Evolutionary conservation across 1,284 basidiomycete species (phyloP), one percentile per base, ranked within the genome.

Genomic region (Fomes fomentarius): DNA sequence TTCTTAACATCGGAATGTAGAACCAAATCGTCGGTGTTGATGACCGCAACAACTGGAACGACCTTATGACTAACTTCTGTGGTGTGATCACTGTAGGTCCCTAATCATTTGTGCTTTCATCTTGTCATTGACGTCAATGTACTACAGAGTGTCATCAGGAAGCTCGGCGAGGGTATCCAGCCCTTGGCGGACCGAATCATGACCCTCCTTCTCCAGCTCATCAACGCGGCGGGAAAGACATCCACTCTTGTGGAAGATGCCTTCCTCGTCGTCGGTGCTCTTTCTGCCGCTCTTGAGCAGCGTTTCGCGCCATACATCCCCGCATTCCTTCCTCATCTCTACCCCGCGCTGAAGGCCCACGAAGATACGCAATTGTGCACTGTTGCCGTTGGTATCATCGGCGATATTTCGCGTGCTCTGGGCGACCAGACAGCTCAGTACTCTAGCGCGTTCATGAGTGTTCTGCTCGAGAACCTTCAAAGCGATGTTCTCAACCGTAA

Each of bases 11-110:
- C 17, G 1, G 53, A 7, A 44, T 47, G 15, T 71, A 96, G 84
- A 92, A 91, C 72, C 96, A 99, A 76, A 91, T 99, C 48, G 79
- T 99, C 41, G 97, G 96, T 47, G 81, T 90, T 39, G 96, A 99
- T 73, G 96, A 99, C 71, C 87, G 94, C 62, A 96, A 96, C 75
- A 99, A 98, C 78, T 98, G 96, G 94, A 96, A 96, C 69, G 96
- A 99, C 72, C 80, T 99, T 38, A 96, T 98, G 73, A 91, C 93
- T 74, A 97, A 96, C 74, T 84, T 98, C 66, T 98, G 95, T 74
- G 89, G 90, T 57, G 91, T 97, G 43, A 79, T 94, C 53, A 91
- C 93, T 50, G 92, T 93, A 66, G 68, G 89, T 77, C 15, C 31
- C n/a, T 51, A 40, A 38, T 33, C 41, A 19, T 19, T 17, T 38